Percentiles rank a stretch among this genome's conserved stretches.
Conservation (phyloP, 2,329 filamentous ascomycete genomes). For the Alternaria arborescens region DNA sequence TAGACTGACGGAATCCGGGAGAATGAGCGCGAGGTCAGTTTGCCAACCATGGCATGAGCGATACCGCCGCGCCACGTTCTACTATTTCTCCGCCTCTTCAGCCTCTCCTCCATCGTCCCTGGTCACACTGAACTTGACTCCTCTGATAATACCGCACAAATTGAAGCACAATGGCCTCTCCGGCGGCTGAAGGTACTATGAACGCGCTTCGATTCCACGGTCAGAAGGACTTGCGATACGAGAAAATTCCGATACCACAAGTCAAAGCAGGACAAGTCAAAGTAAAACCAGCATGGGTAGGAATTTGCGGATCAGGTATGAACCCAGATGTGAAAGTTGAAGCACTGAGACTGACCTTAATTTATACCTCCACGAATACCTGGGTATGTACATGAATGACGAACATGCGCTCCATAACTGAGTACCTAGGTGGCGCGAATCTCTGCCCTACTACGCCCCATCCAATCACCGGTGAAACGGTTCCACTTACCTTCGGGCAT, state of each 20-base stretch:
- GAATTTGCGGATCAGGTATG: constrained; percentile 54
- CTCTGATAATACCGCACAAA: background rate
- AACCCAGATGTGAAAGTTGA: background rate
- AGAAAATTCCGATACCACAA: constrained; percentile 53
- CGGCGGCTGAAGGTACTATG: constrained; percentile 45
- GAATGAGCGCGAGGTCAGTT: constrained; percentile 4
- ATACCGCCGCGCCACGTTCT: background rate
- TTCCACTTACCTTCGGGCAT: constrained; percentile 63
- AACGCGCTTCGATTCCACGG: constrained; percentile 59
- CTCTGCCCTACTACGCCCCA: constrained; percentile 62
- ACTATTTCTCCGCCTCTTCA: constrained; percentile 8
- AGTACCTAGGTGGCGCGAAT: constrained; percentile 52
- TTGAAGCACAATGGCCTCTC: constrained; percentile 4
- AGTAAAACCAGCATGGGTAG: constrained; percentile 53
- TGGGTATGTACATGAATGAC: constrained; percentile 30
- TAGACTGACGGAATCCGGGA: background rate
- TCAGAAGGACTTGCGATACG: constrained; percentile 54
- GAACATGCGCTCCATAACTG: constrained; percentile 5
- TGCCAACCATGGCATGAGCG: background rate
- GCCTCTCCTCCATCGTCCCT: constrained; percentile 13
- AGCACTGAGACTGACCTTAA: constrained; percentile 9
- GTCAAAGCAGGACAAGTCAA: constrained; percentile 55
- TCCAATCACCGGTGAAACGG: constrained; percentile 62
- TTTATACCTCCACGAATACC: constrained; percentile 58
- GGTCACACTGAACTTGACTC: background rate